These are phyloP conservation scores for Alloascoidea hylecoeti DNA, from an alignment of 805 yeast genomes.

Conservation along the genomic window DNA sequence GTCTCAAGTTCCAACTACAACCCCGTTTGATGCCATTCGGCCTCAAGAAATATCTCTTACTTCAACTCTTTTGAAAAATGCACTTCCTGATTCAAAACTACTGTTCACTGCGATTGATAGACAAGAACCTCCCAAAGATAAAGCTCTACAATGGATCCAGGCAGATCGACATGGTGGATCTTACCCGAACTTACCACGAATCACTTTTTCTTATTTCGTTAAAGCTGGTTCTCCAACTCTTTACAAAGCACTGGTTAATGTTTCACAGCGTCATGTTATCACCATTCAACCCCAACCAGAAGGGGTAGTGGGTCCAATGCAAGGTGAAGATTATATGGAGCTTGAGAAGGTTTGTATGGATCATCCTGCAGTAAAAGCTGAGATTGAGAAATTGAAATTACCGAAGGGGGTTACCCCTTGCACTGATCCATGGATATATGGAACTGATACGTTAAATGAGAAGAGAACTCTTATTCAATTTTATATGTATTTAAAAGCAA, in stretches of 20 bases:
- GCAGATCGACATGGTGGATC: conserved; percentile 37
- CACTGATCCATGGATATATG: conserved; percentile 75
- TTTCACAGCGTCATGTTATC: conserved; percentile 45
- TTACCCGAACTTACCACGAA: conserved; percentile 47
- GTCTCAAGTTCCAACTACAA: no score
- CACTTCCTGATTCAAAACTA: conserved; percentile 3
- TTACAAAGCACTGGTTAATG: conserved; percentile 60
- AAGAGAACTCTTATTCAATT: conserved; percentile 33
- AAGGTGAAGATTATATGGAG: conserved; percentile 47
- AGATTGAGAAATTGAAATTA: conserved; percentile 50
- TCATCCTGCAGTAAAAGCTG: conserved; percentile 49
- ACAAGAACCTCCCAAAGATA: conserved; percentile 62
- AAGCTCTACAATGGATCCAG: conserved; percentile 47
- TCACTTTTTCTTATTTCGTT: conserved; percentile 50
- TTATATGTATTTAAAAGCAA: conserved; percentile 55
- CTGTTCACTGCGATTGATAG: conserved; percentile 49
- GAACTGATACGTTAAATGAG: conserved; percentile 54
- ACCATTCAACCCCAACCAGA: conserved; percentile 36
- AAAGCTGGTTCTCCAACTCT: conserved; percentile 26
- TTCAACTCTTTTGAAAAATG: background rate
- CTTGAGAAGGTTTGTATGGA: conserved; percentile 34
- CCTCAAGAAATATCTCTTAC: background rate
- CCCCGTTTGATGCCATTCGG: conserved; percentile 28
- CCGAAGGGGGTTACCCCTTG: conserved; percentile 41
- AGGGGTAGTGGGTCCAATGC: conserved; percentile 52